Conservation (phyloP, 179 eudicot species). For the Kewa caespitosa region DNA sequence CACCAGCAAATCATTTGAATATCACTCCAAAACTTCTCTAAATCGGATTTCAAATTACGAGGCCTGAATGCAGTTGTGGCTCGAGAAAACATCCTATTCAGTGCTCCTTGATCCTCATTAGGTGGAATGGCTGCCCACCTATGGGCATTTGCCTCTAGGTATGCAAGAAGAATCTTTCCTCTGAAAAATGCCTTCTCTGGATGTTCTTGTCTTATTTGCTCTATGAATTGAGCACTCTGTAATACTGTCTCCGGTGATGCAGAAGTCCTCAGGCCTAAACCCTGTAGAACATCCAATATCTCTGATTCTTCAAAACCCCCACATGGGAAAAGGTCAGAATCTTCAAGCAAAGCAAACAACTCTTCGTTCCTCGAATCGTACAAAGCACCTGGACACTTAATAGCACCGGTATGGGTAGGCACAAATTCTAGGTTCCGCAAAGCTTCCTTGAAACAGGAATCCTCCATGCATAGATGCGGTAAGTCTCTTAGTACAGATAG, state of each 20-base stretch:
- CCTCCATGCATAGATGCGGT: slow-evolving; percentile 88
- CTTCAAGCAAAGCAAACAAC: slow-evolving; percentile 76
- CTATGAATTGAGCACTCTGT: slow-evolving; percentile 84
- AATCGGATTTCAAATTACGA: slow-evolving; percentile 68
- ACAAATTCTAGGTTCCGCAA: slow-evolving; percentile 76
- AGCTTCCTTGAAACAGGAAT: slow-evolving; percentile 66
- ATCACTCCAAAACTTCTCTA: slow-evolving; percentile 93
- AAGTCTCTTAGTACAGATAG: slow-evolving; percentile 77
- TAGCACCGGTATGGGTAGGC: slow-evolving; percentile 64
- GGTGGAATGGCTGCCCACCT: slow-evolving; percentile 65
- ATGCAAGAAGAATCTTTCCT: slow-evolving; percentile 87
- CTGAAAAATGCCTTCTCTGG: slow-evolving; percentile 64
- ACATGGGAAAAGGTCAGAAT: slow-evolving; percentile 81
- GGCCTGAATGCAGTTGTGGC: slow-evolving; percentile 77
- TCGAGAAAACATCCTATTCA: slow-evolving; percentile 74
- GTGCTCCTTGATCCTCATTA: slow-evolving; percentile 56
- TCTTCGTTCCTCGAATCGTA: slow-evolving; percentile 98
- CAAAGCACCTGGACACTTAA: slow-evolving; percentile 61
- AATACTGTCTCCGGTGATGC: slow-evolving; percentile 81
- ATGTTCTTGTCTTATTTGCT: slow-evolving; percentile 59
- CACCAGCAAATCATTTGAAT: slow-evolving; percentile 91
- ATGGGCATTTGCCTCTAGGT: slow-evolving; percentile 91
- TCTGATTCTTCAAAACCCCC: slow-evolving; percentile 62
- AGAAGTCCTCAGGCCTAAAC: slow-evolving; percentile 79
- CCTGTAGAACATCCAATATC: slow-evolving; percentile 75